phyloP scores from a whole-genome alignment of 208 protist genomes.

The Crithidia brevicula region DNA sequence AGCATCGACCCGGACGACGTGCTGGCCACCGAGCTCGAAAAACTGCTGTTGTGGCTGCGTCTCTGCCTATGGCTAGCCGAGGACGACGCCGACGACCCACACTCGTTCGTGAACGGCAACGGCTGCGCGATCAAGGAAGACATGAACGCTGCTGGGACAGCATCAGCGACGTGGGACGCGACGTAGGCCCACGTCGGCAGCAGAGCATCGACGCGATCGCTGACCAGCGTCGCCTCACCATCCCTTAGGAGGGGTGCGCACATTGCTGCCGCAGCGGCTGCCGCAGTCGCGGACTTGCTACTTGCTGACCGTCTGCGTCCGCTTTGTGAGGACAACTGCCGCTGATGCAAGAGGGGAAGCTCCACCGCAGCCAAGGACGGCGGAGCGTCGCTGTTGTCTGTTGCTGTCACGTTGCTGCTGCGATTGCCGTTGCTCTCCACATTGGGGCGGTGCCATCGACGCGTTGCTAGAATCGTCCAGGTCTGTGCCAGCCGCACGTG shows the following conservation, averaged over 20 bases:
- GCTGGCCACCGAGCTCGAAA: slow-evolving; percentile 13
- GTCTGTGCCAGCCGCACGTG: slow-evolving; percentile 20
- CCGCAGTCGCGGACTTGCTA: neutral
- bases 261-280: slow-evolving; percentile 2
- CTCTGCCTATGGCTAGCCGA: neutral
- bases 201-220: slow-evolving; percentile 33
- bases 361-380: neutral
- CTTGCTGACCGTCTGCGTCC: neutral
- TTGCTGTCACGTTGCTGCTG: neutral
- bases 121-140: slow-evolving; percentile 1
- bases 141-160: neutral
- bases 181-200: slow-evolving; percentile 34
- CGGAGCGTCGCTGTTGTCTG: neutral
- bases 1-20: neutral
- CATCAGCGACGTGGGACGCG: slow-evolving; percentile 24
- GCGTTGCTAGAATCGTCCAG: slow-evolving; percentile 16
- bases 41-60: slow-evolving; percentile 14
- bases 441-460: neutral
- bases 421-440: neutral
- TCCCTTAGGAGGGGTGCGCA: neutral
- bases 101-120: neutral
- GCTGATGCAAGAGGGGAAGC: neutral
- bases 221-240: slow-evolving; percentile 22
- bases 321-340: neutral
- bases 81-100: neutral